These are phyloP conservation scores for Phyllosticta citrichinensis DNA, from an alignment of 2,329 filamentous ascomycete genomes.

Conservation along the genomic window DNA sequence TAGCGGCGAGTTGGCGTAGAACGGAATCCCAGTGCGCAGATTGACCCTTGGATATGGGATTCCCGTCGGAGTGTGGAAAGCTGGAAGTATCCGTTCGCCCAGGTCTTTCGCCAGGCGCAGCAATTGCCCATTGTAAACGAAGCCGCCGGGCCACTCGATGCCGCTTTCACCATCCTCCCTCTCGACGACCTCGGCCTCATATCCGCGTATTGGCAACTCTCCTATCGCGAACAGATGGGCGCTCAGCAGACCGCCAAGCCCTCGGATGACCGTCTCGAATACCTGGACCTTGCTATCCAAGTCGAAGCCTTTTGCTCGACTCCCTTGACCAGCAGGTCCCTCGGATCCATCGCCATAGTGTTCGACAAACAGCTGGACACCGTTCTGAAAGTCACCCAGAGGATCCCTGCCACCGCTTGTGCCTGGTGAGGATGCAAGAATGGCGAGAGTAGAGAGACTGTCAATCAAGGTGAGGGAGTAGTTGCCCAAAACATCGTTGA, in stretches of 20 bases:
- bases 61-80: conserved; percentile 83
- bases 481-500: conserved; percentile 94
- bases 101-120: conserved; percentile 83
- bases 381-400: conserved; percentile 60
- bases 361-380: conserved; percentile 63
- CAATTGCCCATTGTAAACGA: conserved; percentile 81
- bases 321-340: conserved; percentile 58
- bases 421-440: conserved; percentile 67
- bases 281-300: conserved; percentile 97
- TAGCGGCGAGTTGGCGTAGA: conserved; percentile 78
- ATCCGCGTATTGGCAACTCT: conserved; percentile 76
- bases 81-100: conserved; percentile 72
- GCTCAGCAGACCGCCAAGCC: conserved; percentile 80
- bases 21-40: conserved; percentile 79
- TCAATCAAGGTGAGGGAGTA: conserved; percentile 95
- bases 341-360: conserved; percentile 78
- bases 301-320: conserved; percentile 73
- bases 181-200: conserved; percentile 42
- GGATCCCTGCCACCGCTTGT: conserved; percentile 43
- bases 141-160: conserved; percentile 65
- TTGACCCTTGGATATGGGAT: conserved; percentile 94
- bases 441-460: conserved; percentile 86
- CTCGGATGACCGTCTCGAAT: conserved; percentile 94
- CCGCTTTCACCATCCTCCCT: conserved; percentile 24
- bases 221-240: conserved; percentile 89